These are phyloP conservation scores for Candida argentea DNA, from an alignment of 805 yeast species.

Conservation along the genomic window DNA sequence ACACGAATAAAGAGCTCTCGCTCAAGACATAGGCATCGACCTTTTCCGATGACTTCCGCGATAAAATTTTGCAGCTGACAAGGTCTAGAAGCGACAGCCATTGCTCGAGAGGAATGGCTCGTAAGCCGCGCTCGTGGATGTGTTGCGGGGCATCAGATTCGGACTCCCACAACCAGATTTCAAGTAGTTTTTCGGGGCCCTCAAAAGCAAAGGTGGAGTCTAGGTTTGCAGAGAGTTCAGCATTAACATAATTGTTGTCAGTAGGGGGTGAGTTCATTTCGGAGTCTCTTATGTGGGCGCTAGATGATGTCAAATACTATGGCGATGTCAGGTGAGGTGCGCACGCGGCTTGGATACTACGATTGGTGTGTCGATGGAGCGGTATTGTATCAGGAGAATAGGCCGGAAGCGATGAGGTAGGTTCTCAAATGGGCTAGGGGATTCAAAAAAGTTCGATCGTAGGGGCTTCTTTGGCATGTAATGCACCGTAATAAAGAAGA, in stretches of 20 bases:
- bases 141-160: constrained; percentile 28
- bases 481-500: no score
- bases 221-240: constrained; percentile 62
- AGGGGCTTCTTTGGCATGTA: no score
- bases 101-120: constrained; percentile 51
- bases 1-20: constrained; percentile 86
- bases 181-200: constrained; percentile 92
- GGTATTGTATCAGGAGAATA: no score
- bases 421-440: no score
- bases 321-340: no score
- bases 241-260: constrained; percentile 55
- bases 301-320: no score
- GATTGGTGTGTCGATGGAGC: no score
- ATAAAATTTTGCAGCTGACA: constrained; percentile 83
- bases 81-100: constrained; percentile 70
- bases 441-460: no score
- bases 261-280: no score
- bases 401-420: no score
- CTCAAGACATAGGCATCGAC: constrained; percentile 81
- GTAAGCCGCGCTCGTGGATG: constrained; percentile 36
- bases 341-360: no score
- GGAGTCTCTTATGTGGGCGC: no score
- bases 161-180: constrained; percentile 72
- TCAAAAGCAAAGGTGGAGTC: constrained; percentile 92
- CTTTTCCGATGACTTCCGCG: constrained; percentile 54